phyloP scores from a whole-genome alignment of 1,139 yeast genomes.

The Suhomyces chickasaworum region DNA sequence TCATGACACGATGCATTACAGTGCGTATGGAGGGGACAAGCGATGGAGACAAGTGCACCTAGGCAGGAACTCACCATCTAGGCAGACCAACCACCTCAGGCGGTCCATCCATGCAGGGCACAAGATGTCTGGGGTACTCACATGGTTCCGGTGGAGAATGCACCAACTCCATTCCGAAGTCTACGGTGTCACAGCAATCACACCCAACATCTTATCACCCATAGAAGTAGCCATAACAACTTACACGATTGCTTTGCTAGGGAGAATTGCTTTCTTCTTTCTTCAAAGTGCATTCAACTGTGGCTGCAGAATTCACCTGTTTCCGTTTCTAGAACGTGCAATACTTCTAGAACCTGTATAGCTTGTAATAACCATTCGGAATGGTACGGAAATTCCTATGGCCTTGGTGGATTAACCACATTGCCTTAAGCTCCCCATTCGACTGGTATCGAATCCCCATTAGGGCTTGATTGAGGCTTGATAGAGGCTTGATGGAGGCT shows the following conservation, averaged over 20 bases:
- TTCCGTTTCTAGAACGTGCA: neutral
- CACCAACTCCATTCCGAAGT: no score
- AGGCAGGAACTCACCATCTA: neutral
- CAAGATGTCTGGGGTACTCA: neutral
- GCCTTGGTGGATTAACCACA: no score
- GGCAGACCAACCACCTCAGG: no score
- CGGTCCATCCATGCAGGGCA: neutral
- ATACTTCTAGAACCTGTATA: neutral
- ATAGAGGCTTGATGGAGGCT: no score
- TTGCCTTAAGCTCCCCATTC: no score
- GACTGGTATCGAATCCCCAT: no score
- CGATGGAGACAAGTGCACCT: neutral
- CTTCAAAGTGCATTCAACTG: neutral
- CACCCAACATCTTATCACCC: neutral
- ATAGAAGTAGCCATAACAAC: no score
- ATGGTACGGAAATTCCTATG: neutral
- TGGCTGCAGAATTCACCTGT: neutral
- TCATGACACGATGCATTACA: neutral
- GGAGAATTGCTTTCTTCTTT: neutral
- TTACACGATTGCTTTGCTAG: no score
- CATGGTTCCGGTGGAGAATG: neutral
- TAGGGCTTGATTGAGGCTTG: no score
- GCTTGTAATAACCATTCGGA: neutral
- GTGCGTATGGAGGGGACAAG: neutral
- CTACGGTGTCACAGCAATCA: neutral